Evolutionary conservation across 495 filamentous ascomycete species (phyloP).

Genomic region (Copromyces sp.): DNA sequence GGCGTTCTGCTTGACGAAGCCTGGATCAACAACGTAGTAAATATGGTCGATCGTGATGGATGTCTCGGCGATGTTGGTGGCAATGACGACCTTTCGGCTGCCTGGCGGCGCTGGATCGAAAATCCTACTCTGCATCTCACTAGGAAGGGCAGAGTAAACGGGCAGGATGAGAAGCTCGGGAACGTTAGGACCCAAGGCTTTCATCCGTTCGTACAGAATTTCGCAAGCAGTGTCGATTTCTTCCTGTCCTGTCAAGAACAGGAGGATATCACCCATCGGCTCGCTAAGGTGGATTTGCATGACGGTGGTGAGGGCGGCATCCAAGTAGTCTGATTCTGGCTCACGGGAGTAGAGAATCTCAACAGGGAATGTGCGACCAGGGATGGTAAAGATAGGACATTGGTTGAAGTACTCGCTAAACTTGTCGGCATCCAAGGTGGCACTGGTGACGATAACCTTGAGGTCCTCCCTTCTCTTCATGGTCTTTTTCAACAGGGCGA

Average conservation of each 20-base stretch:
- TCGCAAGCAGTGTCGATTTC: slow-evolving; percentile 96
- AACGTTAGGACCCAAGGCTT: slow-evolving; percentile 79
- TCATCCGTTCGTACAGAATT: slow-evolving; percentile 92
- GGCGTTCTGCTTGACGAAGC: slow-evolving; percentile 95
- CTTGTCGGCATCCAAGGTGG: slow-evolving; percentile 94
- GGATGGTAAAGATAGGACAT: slow-evolving; percentile 92
- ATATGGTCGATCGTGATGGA: slow-evolving; percentile 96
- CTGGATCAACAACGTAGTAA: slow-evolving; percentile 94
- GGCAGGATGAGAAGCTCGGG: slow-evolving; percentile 89
- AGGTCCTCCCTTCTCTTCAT: slow-evolving; percentile 76
- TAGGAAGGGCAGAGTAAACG: slow-evolving; percentile 86
- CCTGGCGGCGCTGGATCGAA: slow-evolving; percentile 90
- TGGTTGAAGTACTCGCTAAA: slow-evolving; percentile 93
- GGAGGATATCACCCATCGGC: slow-evolving; percentile 78
- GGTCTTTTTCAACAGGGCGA: slow-evolving; percentile 90
- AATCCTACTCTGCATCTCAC: slow-evolving; percentile 86
- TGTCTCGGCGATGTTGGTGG: slow-evolving; percentile 97
- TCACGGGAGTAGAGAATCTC: slow-evolving; percentile 91
- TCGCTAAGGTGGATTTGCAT: slow-evolving; percentile 98
- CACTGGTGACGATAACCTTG: slow-evolving; percentile 90
- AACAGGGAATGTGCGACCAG: slow-evolving; percentile 88
- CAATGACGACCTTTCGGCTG: slow-evolving; percentile 89
- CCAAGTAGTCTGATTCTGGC: slow-evolving; percentile 92
- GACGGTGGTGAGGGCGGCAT: slow-evolving; percentile 87
- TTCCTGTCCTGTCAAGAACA: slow-evolving; percentile 95